Conservation (phyloP, 2,329 filamentous ascomycete genomes). For the Talaromyces sp. region DNA sequence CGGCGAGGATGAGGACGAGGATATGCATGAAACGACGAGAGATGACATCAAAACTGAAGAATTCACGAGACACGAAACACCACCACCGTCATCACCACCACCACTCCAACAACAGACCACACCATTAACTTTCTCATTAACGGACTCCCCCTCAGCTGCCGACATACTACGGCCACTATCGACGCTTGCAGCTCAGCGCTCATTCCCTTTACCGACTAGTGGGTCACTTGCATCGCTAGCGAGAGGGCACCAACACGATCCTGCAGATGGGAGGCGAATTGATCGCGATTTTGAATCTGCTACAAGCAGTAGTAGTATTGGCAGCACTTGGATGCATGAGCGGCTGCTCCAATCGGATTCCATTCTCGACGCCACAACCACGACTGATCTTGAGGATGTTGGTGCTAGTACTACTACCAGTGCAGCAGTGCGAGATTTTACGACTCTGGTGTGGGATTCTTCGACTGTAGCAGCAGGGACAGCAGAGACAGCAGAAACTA, state of each 20-base stretch:
- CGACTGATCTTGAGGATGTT: not conserved
- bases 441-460: constrained; percentile 1
- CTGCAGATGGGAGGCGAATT: constrained; percentile 13
- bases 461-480: not conserved
- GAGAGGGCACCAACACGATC: constrained; percentile 11
- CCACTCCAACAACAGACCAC: not conserved
- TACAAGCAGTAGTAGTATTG: not conserved
- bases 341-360: constrained; percentile 20
- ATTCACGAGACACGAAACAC: not conserved
- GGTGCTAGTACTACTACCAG: not conserved
- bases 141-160: constrained; percentile 4
- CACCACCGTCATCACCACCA: not conserved
- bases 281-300: not conserved
- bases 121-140: not conserved
- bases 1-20: not conserved
- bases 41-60: not conserved
- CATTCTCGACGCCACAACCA: constrained; percentile 12
- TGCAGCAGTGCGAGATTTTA: constrained; percentile 8
- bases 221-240: constrained; percentile 21
- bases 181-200: constrained; percentile 13
- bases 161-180: constrained; percentile 20
- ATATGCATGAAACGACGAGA: not conserved
- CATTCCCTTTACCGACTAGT: constrained; percentile 19
- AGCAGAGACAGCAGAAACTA: not conserved
- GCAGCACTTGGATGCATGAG: constrained; percentile 7